Evolutionary conservation across 1,139 yeast genomes (phyloP).

Genomic region (Candida neerlandica): DNA sequence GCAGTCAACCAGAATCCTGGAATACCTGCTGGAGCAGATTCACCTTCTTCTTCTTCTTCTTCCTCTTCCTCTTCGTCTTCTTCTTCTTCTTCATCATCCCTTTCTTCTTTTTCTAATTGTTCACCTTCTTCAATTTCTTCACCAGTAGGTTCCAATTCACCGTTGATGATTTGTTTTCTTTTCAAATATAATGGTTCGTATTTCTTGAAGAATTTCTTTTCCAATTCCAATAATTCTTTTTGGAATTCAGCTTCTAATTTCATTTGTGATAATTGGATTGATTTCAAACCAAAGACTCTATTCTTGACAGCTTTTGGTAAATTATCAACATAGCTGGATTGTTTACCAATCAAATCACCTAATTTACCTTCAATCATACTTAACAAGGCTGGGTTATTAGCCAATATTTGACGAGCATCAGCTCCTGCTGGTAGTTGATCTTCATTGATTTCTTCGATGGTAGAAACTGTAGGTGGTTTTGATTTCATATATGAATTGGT

Average conservation of each 20-base stretch:
- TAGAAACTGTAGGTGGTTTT: conserved; percentile 73
- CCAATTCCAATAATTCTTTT: conserved; percentile 82
- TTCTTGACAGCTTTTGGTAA: conserved; percentile 77
- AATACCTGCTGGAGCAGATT: conserved; percentile 62
- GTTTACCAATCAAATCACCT: conserved; percentile 80
- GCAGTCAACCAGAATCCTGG: conserved; percentile 98
- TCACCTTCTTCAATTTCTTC: conserved; percentile 82
- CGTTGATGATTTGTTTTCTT: conserved; percentile 73
- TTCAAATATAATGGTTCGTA: conserved; percentile 78
- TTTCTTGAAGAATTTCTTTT: conserved; percentile 72
- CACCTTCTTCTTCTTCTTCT: conserved; percentile 46
- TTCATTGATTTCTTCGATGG: conserved; percentile 70
- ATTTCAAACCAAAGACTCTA: conserved; percentile 80
- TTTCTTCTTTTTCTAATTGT: conserved; percentile 57
- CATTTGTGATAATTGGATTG: conserved; percentile 82
- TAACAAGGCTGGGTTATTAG: conserved; percentile 74
- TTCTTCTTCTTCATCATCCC: conserved; percentile 40
- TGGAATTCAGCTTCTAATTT: conserved; percentile 90
- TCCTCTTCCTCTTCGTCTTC: conserved; percentile 44
- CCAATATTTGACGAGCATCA: conserved; percentile 45
- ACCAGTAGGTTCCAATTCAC: conserved; percentile 73
- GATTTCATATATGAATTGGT: conserved; percentile 73
- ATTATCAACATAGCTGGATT: conserved; percentile 81
- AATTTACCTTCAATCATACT: conserved; percentile 91
- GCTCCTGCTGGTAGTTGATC: conserved; percentile 34